Conservation (phyloP, 306 rosid genomes). For the Cajanus cajan region DNA sequence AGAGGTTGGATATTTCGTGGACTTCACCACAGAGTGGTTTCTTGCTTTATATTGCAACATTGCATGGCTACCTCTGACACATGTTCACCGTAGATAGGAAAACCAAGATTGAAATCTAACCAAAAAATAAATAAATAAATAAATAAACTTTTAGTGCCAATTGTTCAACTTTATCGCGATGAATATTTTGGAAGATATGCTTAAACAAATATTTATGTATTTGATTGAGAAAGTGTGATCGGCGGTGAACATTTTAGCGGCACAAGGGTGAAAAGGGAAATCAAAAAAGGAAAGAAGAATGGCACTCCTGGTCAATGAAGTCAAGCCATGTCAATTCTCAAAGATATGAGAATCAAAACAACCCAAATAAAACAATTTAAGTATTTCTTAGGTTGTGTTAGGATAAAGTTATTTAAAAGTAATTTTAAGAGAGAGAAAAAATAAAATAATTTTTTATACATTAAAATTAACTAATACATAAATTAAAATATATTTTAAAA, state of each 20-base stretch:
- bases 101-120: conserved; percentile 16
- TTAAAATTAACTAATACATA: too few species aligned
- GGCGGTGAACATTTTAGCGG: neutral
- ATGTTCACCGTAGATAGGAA: conserved; percentile 26
- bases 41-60: conserved; percentile 37
- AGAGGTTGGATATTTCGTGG: conserved; percentile 52
- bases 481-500: too few species aligned
- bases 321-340: conserved; percentile 21
- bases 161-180: conserved; percentile 24
- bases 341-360: conserved; percentile 7
- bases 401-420: too few species aligned
- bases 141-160: conserved; percentile 23
- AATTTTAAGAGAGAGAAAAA: too few species aligned
- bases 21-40: conserved; percentile 34
- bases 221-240: conserved; percentile 21
- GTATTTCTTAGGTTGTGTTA: neutral
- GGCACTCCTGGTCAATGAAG: neutral
- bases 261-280: neutral
- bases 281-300: neutral
- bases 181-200: conserved; percentile 7
- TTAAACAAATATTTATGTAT: conserved; percentile 14
- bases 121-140: neutral
- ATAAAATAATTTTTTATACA: too few species aligned
- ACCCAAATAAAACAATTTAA: neutral
- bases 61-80: conserved; percentile 20